Evolutionary conservation across 2,329 filamentous ascomycete species (phyloP).

Genomic region (Epichloe gansuensis): DNA sequence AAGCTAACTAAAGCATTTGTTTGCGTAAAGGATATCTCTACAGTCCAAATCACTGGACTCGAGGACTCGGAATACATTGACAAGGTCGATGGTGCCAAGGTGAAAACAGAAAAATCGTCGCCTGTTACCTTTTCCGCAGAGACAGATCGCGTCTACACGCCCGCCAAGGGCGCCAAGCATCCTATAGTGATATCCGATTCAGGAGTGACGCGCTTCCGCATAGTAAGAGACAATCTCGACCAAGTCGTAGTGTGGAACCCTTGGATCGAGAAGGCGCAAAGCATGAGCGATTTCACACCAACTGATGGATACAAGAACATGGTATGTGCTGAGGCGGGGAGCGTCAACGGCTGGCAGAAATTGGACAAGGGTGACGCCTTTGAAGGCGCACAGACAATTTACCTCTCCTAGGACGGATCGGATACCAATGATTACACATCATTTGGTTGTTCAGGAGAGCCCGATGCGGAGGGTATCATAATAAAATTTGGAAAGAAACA

Average conservation of each 20-base stretch:
- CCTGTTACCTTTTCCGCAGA: conserved; percentile 62
- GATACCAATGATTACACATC: no score
- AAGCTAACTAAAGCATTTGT: neutral
- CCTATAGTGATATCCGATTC: conserved; percentile 49
- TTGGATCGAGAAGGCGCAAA: conserved; percentile 72
- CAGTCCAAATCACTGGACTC: conserved; percentile 62
- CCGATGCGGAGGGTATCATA: no score
- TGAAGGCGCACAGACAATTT: conserved; percentile 49
- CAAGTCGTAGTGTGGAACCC: conserved; percentile 97
- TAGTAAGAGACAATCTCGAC: conserved; percentile 72
- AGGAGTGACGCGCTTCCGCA: conserved; percentile 53
- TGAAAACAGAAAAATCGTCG: conserved; percentile 52
- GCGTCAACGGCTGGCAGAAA: conserved; percentile 69
- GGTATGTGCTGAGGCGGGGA: conserved; percentile 87
- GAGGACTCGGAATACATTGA: conserved; percentile 67
- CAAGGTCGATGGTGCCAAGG: conserved; percentile 59
- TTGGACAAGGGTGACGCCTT: conserved; percentile 67
- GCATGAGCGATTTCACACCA: conserved; percentile 77
- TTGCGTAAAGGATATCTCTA: conserved; percentile 59
- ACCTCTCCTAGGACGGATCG: conserved; percentile 15
- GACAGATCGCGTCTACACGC: conserved; percentile 80
- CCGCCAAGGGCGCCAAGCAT: conserved; percentile 45
- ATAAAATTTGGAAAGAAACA: no score
- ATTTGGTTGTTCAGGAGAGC: no score
- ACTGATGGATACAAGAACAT: conserved; percentile 86